phyloP scores from a whole-genome alignment of 2,329 filamentous ascomycete genomes.

The Aspergillus fumigatiaffinis region DNA sequence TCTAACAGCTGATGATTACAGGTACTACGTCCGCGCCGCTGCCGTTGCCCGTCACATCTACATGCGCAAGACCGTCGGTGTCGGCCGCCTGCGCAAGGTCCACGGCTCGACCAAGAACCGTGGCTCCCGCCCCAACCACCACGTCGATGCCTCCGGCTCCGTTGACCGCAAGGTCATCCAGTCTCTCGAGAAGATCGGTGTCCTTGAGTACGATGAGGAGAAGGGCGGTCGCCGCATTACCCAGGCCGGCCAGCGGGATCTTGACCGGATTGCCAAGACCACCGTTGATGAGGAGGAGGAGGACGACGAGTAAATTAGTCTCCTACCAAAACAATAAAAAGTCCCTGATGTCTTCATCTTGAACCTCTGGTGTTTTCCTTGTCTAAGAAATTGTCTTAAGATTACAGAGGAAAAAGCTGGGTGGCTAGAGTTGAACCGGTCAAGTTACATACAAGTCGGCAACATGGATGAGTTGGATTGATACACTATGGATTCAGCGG shows the following conservation, averaged over 20 bases:
- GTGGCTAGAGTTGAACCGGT: not conserved
- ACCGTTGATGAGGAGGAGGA: slow-evolving; percentile 48
- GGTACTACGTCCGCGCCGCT: slow-evolving; percentile 80
- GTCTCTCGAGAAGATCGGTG: slow-evolving; percentile 98
- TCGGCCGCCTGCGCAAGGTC: slow-evolving; percentile 93
- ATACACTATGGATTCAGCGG: not conserved
- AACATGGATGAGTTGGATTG: not conserved
- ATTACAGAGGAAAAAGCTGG: no score
- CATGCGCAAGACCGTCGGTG: slow-evolving; percentile 98
- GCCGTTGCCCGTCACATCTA: slow-evolving; percentile 97
- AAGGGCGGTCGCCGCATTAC: slow-evolving; percentile 98
- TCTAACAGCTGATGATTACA: slow-evolving; percentile 21
- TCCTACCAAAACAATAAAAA: slow-evolving; percentile 25
- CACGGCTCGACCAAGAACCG: slow-evolving; percentile 98
- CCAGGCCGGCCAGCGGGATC: slow-evolving; percentile 95
- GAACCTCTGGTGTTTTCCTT: slow-evolving; percentile 4
- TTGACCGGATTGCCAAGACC: slow-evolving; percentile 90
- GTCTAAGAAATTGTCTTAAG: no score
- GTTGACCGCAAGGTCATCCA: slow-evolving; percentile 98
- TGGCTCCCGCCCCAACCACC: slow-evolving; percentile 82
- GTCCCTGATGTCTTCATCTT: slow-evolving; percentile 18
- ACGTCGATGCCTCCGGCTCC: slow-evolving; percentile 90
- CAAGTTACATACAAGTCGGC: not conserved
- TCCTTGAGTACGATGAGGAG: slow-evolving; percentile 95
- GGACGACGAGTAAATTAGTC: slow-evolving; percentile 41